A percentile compares a stretch with the other conserved stretches of the same genome.
These are phyloP conservation scores for Halophytophthora batemanensis DNA, from an alignment of 352 stramenopile species.

Conservation along the genomic window DNA sequence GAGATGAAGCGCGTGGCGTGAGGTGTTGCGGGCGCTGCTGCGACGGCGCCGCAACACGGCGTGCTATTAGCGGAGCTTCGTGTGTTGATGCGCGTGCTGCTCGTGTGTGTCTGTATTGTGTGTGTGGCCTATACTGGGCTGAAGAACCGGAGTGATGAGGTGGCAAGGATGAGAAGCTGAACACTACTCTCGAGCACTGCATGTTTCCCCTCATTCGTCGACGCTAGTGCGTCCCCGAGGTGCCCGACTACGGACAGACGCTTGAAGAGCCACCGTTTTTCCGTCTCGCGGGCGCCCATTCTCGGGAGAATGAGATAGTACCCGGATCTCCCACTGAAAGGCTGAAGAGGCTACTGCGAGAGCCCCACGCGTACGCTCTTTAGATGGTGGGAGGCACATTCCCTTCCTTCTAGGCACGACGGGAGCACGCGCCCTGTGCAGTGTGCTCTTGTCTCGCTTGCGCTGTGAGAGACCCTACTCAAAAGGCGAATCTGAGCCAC, in stretches of 20 bases:
- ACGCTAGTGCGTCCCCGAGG: background rate
- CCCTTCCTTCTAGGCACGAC: background rate
- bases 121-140: background rate
- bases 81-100: too few relatives aligned
- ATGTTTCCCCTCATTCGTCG: background rate
- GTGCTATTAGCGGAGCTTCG: too few relatives aligned
- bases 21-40: too few relatives aligned
- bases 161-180: constrained; percentile 27
- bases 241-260: constrained; percentile 13
- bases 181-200: constrained; percentile 24
- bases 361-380: constrained; percentile 30
- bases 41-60: too few relatives aligned
- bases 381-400: constrained; percentile 40
- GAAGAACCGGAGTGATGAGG: background rate
- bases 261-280: constrained; percentile 15
- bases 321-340: constrained; percentile 24
- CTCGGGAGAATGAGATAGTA: constrained; percentile 11
- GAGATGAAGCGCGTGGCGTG: too few relatives aligned
- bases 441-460: background rate
- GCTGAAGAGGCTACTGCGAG: constrained; percentile 37
- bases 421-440: constrained; percentile 3
- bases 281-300: constrained; percentile 2
- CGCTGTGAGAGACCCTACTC: constrained; percentile 32
- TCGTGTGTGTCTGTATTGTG: too few relatives aligned
- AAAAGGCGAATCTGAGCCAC: constrained; percentile 83